These are phyloP conservation scores for Cystobasidium slooffiae DNA, from an alignment of 1,284 basidiomycete species.

Conservation along the genomic window DNA sequence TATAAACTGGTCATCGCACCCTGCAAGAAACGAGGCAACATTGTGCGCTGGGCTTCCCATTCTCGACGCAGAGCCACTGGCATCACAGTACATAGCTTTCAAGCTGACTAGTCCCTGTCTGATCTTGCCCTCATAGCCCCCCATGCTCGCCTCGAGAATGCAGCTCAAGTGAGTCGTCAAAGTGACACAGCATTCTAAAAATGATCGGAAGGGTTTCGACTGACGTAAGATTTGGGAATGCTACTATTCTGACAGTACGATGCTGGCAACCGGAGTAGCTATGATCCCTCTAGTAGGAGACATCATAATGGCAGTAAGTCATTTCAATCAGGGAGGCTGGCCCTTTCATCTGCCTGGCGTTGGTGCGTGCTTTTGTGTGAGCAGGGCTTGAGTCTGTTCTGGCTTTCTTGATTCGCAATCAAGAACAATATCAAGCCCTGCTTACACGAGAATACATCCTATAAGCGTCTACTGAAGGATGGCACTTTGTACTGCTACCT, in stretches of 20 bases:
- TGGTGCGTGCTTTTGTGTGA: background rate
- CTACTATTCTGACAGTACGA: conserved; percentile 12
- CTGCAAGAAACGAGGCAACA: conserved; percentile 38
- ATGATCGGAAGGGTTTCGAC: conserved; percentile 10
- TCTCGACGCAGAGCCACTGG: background rate
- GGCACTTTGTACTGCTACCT: background rate
- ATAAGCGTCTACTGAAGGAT: no score
- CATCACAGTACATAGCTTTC: conserved; percentile 1
- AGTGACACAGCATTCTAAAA: conserved; percentile 2
- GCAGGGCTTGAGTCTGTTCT: background rate
- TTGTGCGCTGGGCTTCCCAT: background rate
- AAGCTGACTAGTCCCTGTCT: background rate
- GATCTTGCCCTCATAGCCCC: conserved; percentile 5
- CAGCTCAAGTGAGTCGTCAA: conserved; percentile 34
- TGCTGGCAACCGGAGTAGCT: conserved; percentile 32
- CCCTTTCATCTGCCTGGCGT: conserved; percentile 28
- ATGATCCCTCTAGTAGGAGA: conserved; percentile 37
- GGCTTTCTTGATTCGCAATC: background rate
- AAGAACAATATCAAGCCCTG: no score
- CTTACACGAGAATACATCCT: no score
- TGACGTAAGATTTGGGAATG: conserved; percentile 10
- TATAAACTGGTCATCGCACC: conserved; percentile 48
- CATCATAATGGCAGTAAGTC: conserved; percentile 44
- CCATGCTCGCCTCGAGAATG: conserved; percentile 21
- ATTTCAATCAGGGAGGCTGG: conserved; percentile 17